Percentiles rank a stretch among this genome's conserved stretches.
Conservation (phyloP, 495 filamentous ascomycete species). For the Cryomyces antarcticus region DNA sequence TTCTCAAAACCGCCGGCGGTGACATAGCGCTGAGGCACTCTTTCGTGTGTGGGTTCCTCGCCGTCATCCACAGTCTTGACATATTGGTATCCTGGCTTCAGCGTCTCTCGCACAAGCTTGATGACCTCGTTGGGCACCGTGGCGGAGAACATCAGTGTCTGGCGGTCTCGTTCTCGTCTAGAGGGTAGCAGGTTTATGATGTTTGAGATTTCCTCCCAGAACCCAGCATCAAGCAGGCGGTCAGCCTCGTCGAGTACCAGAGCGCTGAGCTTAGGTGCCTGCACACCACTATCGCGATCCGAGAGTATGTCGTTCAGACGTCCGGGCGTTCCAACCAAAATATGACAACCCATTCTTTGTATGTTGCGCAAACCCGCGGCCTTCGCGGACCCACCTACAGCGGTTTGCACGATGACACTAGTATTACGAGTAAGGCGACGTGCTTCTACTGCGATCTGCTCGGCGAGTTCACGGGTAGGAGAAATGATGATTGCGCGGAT, state of each 20-base stretch:
- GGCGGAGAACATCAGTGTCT: conserved; percentile 86
- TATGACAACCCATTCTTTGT: conserved; percentile 57
- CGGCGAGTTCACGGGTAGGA: conserved; percentile 82
- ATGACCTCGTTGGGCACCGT: conserved; percentile 76
- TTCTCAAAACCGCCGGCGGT: conserved; percentile 50
- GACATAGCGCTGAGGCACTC: conserved; percentile 59
- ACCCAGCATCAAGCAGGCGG: conserved; percentile 76
- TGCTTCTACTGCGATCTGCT: conserved; percentile 81
- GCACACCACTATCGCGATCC: conserved; percentile 42
- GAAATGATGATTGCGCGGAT: conserved; percentile 83
- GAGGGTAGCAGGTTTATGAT: conserved; percentile 50
- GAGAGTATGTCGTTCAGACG: conserved; percentile 68
- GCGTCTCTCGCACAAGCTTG: conserved; percentile 43
- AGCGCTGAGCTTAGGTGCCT: conserved; percentile 50
- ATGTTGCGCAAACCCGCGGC: conserved; percentile 35
- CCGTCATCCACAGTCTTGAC: conserved; percentile 63
- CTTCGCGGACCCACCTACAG: conserved; percentile 80
- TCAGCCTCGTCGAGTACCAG: conserved; percentile 92
- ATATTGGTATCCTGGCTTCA: conserved; percentile 60
- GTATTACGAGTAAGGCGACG: conserved; percentile 44
- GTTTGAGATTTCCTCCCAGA: conserved; percentile 50
- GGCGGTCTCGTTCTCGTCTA: conserved; percentile 39
- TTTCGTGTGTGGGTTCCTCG: conserved; percentile 66
- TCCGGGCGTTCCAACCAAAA: conserved; percentile 81
- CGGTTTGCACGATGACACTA: conserved; percentile 57